phyloP scores from a whole-genome alignment of 306 rosid genomes.

The Prunus kanzakura region DNA sequence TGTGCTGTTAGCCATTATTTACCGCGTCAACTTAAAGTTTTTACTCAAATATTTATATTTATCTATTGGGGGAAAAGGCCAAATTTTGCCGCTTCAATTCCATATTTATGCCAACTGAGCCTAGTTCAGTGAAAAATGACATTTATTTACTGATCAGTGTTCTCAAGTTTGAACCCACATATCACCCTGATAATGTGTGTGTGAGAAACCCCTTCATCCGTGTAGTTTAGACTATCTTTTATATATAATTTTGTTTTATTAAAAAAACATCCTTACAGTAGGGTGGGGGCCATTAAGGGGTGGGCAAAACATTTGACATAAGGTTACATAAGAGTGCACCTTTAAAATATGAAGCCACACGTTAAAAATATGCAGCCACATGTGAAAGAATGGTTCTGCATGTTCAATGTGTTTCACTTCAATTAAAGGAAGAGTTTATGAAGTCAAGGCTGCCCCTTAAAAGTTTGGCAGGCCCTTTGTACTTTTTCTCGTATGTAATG shows the following conservation, averaged over 20 bases:
- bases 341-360: too few relatives aligned
- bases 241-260: too few relatives aligned
- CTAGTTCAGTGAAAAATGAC: rapidly evolving
- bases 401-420: neutral
- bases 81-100: neutral
- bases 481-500: too few relatives aligned
- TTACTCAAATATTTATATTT: neutral
- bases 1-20: too few relatives aligned
- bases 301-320: neutral
- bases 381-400: neutral
- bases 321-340: neutral
- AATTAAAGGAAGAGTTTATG: too few relatives aligned
- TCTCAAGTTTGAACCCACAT: rapidly evolving
- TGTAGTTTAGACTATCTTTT: too few relatives aligned
- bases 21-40: too few relatives aligned
- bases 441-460: too few relatives aligned
- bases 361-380: neutral
- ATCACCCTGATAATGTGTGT: rapidly evolving
- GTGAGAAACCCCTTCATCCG: too few relatives aligned
- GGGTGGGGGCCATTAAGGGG: neutral
- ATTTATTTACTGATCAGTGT: rapidly evolving
- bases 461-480: too few relatives aligned
- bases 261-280: too few relatives aligned
- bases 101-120: rapidly evolving
- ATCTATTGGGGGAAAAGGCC: neutral